Percentiles rank a stretch among this genome's conserved stretches.
Evolutionary conservation across 1,284 basidiomycete species (phyloP).

Genomic region (Apiotrichum siamense): DNA sequence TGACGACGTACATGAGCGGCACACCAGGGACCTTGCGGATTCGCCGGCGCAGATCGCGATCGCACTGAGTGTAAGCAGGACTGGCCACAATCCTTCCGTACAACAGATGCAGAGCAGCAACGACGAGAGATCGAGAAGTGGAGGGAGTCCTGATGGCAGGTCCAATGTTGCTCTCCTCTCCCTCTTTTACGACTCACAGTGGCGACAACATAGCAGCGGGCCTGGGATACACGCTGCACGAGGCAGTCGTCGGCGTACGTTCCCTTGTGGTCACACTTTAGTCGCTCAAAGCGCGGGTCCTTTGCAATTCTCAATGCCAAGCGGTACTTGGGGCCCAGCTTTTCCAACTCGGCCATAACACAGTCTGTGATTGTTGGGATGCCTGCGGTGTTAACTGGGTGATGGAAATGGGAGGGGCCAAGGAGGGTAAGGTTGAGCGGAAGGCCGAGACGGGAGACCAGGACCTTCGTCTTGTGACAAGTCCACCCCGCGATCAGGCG

Average conservation of each 20-base stretch:
- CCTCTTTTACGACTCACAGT: too few relatives aligned
- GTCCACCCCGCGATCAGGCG: too few relatives aligned
- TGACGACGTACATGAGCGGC: conserved; percentile 92
- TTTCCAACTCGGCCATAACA: conserved; percentile 96
- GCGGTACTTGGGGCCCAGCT: conserved; percentile 91
- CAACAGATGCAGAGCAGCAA: too few relatives aligned
- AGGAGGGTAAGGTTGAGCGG: background rate
- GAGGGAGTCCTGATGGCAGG: too few relatives aligned
- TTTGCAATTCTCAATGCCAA: conserved; percentile 68
- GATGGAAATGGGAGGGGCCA: conserved; percentile 6
- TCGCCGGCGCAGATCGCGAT: conserved; percentile 84
- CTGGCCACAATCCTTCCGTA: too few relatives aligned
- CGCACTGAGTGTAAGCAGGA: conserved; percentile 56
- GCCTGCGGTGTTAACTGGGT: conserved; percentile 56
- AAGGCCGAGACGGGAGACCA: background rate
- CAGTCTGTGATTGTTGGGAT: conserved; percentile 99
- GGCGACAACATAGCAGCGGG: conserved; percentile 96
- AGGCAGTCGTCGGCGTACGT: conserved; percentile 99
- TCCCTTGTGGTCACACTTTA: conserved; percentile 85
- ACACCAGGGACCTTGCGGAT: conserved; percentile 91
- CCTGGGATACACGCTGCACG: conserved; percentile 86
- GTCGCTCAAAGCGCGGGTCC: conserved; percentile 91
- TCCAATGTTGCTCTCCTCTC: too few relatives aligned
- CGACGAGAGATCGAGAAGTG: too few relatives aligned
- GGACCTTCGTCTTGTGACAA: too few relatives aligned